Evolutionary conservation across 179 eudicot genomes (phyloP).

Genomic region (Sideroxylon spinosum): DNA sequence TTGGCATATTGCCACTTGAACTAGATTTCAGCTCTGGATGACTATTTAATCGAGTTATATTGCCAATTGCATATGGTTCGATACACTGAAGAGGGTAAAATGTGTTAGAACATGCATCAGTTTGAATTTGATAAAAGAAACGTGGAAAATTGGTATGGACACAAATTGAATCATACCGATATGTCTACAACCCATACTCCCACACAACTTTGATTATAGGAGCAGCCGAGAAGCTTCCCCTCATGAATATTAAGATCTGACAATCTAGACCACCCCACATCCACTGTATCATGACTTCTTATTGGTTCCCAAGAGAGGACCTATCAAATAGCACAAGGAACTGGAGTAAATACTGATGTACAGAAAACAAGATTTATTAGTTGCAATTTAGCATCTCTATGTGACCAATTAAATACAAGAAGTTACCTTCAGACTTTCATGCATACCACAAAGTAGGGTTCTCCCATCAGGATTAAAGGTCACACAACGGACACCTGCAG

Average conservation of each 20-base stretch:
- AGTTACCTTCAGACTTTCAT: constrained; percentile 83
- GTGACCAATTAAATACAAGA: constrained; percentile 1
- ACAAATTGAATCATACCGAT: constrained; percentile 48
- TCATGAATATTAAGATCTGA: constrained; percentile 95
- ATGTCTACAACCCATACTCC: constrained; percentile 99
- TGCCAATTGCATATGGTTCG: constrained; percentile 72
- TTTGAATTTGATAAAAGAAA: constrained; percentile 12
- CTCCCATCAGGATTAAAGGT: constrained; percentile 96
- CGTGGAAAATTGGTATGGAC: not conserved
- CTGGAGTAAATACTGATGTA: constrained; percentile 11
- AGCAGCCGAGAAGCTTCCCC: constrained; percentile 98
- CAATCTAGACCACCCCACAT: constrained; percentile 95
- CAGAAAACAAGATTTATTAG: not conserved
- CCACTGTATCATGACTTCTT: constrained; percentile 83
- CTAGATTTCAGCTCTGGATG: constrained; percentile 51
- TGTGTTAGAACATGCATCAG: constrained; percentile 20
- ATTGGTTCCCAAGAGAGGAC: constrained; percentile 96
- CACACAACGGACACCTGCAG: constrained; percentile 93
- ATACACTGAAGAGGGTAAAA: constrained; percentile 50
- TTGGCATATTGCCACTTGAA: constrained; percentile 46
- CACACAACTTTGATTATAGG: constrained; percentile 94
- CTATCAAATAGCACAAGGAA: constrained; percentile 31
- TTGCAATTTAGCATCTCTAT: not conserved
- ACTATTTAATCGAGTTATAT: constrained; percentile 43
- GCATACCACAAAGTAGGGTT: constrained; percentile 87